Evolutionary conservation across 2,329 filamentous ascomycete genomes (phyloP).

Genomic region (Beauveria brongniartii): DNA sequence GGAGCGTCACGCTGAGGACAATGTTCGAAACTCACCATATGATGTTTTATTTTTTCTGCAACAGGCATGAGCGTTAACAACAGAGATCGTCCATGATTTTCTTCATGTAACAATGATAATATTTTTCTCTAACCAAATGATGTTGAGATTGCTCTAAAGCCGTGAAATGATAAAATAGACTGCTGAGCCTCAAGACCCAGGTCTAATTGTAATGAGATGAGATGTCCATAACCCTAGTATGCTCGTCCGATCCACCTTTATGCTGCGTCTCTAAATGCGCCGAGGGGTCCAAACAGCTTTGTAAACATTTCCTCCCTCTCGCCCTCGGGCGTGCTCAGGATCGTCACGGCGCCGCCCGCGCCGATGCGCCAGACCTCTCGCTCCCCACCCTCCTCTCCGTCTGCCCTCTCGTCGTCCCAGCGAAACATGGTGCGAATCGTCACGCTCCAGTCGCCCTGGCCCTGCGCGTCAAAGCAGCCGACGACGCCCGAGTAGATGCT

Average conservation of each 20-base stretch:
- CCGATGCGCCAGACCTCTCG: conserved; percentile 71
- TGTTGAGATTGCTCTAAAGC: conserved; percentile 1
- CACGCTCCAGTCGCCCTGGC: conserved; percentile 83
- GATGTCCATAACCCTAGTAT: background rate
- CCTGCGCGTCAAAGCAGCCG: conserved; percentile 81
- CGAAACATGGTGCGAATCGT: conserved; percentile 76
- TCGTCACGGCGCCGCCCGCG: conserved; percentile 84
- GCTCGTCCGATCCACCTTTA: conserved; percentile 10
- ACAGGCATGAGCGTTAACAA: conserved; percentile 7
- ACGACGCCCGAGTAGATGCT: conserved; percentile 83
- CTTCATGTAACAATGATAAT: background rate
- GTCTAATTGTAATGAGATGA: background rate
- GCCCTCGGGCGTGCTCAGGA: conserved; percentile 67
- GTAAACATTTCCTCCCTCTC: conserved; percentile 89
- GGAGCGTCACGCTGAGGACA: background rate
- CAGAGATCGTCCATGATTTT: conserved; percentile 4
- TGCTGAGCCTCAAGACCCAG: background rate
- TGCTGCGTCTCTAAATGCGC: conserved; percentile 36
- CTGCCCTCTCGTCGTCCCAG: conserved; percentile 52
- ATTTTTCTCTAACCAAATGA: background rate
- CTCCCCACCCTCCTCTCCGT: conserved; percentile 21
- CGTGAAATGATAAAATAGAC: background rate
- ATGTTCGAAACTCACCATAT: background rate
- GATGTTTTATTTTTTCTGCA: background rate
- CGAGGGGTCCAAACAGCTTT: conserved; percentile 55